Percentiles rank a stretch among this genome's conserved stretches.
These are phyloP conservation scores for Rosa rugosa DNA, from an alignment of 306 rosid species.

Conservation along the genomic window DNA sequence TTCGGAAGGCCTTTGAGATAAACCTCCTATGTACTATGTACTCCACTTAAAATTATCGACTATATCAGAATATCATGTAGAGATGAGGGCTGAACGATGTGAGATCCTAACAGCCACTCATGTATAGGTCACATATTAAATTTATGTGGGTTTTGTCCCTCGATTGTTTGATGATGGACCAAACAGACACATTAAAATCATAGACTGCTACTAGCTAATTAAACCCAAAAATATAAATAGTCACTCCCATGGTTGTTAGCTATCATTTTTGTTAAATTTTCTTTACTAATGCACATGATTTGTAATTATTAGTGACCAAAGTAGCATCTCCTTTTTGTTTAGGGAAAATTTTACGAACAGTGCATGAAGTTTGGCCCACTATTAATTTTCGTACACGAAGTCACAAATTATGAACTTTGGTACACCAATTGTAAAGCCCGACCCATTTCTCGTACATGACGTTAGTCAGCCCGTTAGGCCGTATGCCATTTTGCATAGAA, in stretches of 20 bases:
- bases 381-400: too few relatives aligned
- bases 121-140: not conserved
- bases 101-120: not conserved
- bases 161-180: slow-evolving; percentile 11
- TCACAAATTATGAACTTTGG: too few relatives aligned
- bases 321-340: slow-evolving; percentile 1
- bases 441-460: too few relatives aligned
- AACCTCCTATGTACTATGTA: not conserved
- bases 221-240: slow-evolving; percentile 16
- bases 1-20: not conserved
- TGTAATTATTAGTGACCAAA: slow-evolving; percentile 1
- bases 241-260: not conserved
- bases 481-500: too few relatives aligned
- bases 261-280: not conserved
- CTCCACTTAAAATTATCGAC: not conserved
- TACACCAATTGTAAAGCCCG: too few relatives aligned
- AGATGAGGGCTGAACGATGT: not conserved
- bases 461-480: too few relatives aligned
- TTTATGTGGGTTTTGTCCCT: slow-evolving; percentile 10
- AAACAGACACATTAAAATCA: not conserved
- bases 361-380: too few relatives aligned
- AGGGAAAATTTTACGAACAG: too few relatives aligned
- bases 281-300: not conserved
- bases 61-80: not conserved
- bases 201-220: not conserved